Conservation (phyloP, 148 eudicot species). For the Chenopodium quinoa region DNA sequence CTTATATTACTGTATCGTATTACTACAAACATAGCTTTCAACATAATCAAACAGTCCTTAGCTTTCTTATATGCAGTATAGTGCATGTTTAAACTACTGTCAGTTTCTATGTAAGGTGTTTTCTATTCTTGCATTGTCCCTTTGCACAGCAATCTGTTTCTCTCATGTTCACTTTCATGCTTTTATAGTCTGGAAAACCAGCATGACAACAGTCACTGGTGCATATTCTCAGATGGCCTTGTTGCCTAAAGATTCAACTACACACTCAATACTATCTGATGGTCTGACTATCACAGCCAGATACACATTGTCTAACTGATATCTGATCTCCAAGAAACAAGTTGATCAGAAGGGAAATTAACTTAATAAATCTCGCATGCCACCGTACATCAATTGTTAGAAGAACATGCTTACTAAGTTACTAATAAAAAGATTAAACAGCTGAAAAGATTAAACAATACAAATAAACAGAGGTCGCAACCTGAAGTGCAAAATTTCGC, state of each 20-base stretch:
- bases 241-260: neutral
- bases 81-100: neutral
- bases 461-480: neutral
- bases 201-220: neutral
- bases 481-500: neutral
- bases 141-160: neutral
- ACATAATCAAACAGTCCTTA: too few relatives aligned
- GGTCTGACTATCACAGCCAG: neutral
- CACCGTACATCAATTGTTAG: neutral
- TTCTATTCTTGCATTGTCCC: neutral
- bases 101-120: neutral
- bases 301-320: neutral
- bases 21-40: too few relatives aligned
- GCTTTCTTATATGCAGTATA: neutral
- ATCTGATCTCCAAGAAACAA: neutral
- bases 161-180: neutral
- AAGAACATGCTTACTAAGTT: neutral
- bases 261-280: neutral
- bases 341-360: neutral
- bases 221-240: neutral
- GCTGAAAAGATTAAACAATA: neutral
- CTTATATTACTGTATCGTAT: too few relatives aligned
- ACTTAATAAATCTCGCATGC: neutral
- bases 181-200: neutral
- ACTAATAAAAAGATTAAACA: neutral